Percentiles rank a stretch among this genome's conserved stretches.
Evolutionary conservation across 306 rosid species (phyloP).

Genomic region (Senna siamea): DNA sequence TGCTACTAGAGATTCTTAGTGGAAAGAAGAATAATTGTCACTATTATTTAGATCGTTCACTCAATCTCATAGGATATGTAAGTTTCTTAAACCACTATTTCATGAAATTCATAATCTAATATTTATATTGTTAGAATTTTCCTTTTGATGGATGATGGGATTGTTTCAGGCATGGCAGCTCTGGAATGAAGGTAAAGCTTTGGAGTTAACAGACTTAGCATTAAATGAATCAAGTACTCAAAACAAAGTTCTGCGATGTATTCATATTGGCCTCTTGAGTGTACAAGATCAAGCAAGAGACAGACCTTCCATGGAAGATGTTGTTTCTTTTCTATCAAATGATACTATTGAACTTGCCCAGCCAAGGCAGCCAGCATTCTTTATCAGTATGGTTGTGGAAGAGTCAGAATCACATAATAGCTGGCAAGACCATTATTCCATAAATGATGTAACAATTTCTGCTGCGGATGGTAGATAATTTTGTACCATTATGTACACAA

Average conservation of each 20-base stretch:
- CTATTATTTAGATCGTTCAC: background rate
- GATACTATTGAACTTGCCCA: slow-evolving; percentile 18
- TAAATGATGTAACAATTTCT: slow-evolving; percentile 21
- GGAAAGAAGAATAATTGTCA: slow-evolving; percentile 11
- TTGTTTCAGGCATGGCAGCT: slow-evolving; percentile 10
- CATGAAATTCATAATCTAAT: background rate
- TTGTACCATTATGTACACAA: background rate
- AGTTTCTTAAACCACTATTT: background rate
- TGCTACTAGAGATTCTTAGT: slow-evolving; percentile 40
- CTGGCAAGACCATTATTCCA: background rate
- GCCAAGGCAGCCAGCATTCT: slow-evolving; percentile 28
- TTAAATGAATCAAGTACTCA: background rate
- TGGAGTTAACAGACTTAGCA: slow-evolving; percentile 9
- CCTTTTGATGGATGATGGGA: background rate
- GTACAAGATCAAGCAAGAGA: slow-evolving; percentile 6
- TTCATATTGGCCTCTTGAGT: slow-evolving; percentile 17
- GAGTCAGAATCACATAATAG: background rate
- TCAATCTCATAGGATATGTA: slow-evolving; percentile 37
- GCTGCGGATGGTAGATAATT: background rate
- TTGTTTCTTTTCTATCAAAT: slow-evolving; percentile 29
- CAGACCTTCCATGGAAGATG: slow-evolving; percentile 3
- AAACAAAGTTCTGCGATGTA: background rate
- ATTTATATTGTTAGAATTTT: background rate
- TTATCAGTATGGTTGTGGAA: background rate
- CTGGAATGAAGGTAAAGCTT: slow-evolving; percentile 6